Evolutionary conservation across 495 filamentous ascomycete genomes (phyloP).

Genomic region (Penicillium angulare): DNA sequence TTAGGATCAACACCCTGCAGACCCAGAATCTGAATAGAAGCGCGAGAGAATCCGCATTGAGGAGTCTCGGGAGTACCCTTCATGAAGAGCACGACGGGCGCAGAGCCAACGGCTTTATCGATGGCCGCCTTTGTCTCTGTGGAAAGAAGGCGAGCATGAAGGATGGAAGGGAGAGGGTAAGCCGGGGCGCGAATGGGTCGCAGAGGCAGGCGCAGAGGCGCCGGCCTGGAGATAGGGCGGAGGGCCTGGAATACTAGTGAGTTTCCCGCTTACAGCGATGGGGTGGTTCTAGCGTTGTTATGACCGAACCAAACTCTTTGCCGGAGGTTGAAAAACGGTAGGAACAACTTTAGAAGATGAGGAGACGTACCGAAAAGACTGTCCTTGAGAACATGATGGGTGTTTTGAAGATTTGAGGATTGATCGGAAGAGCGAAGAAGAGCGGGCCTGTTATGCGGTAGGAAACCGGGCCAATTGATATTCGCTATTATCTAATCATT

Average conservation of each 20-base stretch:
- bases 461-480: not conserved
- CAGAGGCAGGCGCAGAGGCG: conserved; percentile 17
- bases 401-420: not conserved
- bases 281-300: too few relatives aligned
- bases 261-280: not conserved
- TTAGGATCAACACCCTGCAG: conserved; percentile 93
- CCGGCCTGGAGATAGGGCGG: conserved; percentile 34
- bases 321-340: too few relatives aligned
- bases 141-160: conserved; percentile 67
- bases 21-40: conserved; percentile 90
- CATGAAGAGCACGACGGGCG: conserved; percentile 97
- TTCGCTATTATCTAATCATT: conserved; percentile 1
- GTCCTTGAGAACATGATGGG: conserved; percentile 40
- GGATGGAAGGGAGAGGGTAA: conserved; percentile 30
- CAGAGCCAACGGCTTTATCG: conserved; percentile 77
- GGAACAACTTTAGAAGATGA: too few relatives aligned
- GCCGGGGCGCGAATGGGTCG: conserved; percentile 25
- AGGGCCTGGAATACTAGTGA: conserved; percentile 25
- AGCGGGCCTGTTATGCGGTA: too few relatives aligned
- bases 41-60: conserved; percentile 97
- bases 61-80: conserved; percentile 96
- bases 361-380: conserved; percentile 30
- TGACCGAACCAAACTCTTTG: too few relatives aligned
- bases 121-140: conserved; percentile 74
- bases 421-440: not conserved